phyloP scores from a whole-genome alignment of 768 basidiomycete species.

The Leucocoprinus birnbaumii region DNA sequence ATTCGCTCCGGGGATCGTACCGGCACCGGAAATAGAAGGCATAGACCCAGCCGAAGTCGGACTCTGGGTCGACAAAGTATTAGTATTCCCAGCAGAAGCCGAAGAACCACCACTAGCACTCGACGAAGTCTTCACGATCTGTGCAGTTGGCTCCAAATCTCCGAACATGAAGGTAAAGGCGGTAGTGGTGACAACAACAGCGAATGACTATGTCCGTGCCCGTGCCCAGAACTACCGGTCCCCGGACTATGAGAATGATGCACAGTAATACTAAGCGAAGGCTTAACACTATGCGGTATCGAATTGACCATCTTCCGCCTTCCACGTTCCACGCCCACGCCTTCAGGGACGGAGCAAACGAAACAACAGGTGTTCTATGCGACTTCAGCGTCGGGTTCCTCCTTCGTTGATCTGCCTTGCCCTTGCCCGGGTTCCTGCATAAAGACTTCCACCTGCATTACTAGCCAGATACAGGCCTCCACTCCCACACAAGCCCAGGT shows the following conservation, averaged over 20 bases:
- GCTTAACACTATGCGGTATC: neutral
- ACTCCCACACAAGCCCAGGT: neutral
- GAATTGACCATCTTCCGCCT: neutral
- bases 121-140: neutral
- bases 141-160: conserved; percentile 11
- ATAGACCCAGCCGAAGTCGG: neutral
- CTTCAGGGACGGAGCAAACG: neutral
- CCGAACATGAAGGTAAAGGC: conserved; percentile 8
- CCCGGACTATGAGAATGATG: conserved; percentile 12
- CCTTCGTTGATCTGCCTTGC: neutral
- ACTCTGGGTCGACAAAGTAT: no score
- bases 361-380: conserved; percentile 15
- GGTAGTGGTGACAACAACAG: conserved; percentile 10
- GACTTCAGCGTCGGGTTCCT: no score
- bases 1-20: neutral
- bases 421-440: neutral
- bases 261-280: conserved; percentile 12
- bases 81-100: neutral
- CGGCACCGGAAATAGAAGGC: neutral
- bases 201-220: conserved; percentile 12
- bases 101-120: neutral
- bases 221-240: no score
- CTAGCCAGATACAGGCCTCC: neutral
- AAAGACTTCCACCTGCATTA: neutral
- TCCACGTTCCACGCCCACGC: neutral